These are phyloP conservation scores for Fusarium tjaetaba DNA, from an alignment of 2,329 filamentous ascomycete genomes.

Conservation along the genomic window DNA sequence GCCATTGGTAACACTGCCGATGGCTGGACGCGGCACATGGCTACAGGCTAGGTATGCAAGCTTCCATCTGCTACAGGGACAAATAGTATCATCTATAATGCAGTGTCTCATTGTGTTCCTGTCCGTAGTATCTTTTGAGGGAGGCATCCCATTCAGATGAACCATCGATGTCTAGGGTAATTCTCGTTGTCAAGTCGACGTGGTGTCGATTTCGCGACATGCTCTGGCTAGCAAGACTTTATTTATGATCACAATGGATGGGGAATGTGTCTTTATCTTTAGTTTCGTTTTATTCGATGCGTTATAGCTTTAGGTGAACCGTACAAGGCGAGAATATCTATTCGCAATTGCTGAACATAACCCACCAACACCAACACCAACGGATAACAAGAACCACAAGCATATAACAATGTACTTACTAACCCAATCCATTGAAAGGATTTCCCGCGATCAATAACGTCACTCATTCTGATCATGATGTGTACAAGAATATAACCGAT, in stretches of 20 bases:
- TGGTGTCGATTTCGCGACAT: neutral
- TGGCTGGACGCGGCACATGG: constrained; percentile 25
- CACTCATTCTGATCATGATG: neutral
- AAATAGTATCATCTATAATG: neutral
- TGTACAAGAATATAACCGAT: neutral
- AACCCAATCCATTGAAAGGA: neutral
- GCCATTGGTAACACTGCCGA: constrained; percentile 25
- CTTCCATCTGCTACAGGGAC: constrained; percentile 8
- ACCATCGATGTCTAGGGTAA: constrained; percentile 16
- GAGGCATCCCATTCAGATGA: neutral
- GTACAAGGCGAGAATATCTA: neutral
- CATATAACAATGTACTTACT: no score
- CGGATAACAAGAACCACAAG: neutral
- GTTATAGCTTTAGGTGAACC: neutral
- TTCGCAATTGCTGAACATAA: neutral
- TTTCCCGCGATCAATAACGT: neutral
- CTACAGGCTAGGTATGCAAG: constrained; percentile 24
- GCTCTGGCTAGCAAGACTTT: neutral
- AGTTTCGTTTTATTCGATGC: neutral
- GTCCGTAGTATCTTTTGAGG: neutral
- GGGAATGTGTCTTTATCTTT: neutral
- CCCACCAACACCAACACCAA: neutral
- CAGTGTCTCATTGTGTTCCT: neutral
- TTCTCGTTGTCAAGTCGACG: neutral
- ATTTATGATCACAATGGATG: neutral